Evolutionary conservation across 352 stramenopile genomes (phyloP), one percentile per base, ranked within the genome.

Genomic region (Pelagophyceae sp.): DNA sequence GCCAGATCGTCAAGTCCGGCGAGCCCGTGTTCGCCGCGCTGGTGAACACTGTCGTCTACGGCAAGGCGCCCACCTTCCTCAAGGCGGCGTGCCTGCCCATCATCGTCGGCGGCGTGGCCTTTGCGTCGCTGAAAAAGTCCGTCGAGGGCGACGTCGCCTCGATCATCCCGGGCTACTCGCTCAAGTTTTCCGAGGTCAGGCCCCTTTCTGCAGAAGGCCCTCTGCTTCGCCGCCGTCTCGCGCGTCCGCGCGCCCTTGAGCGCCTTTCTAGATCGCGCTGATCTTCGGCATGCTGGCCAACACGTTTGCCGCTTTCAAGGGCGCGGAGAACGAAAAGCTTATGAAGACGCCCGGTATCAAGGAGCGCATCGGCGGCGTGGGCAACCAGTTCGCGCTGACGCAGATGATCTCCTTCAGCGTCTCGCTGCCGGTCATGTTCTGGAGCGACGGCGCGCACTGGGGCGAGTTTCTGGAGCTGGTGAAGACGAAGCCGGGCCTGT

Each of bases 221-320:
- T n/a, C n/a, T n/a, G n/a, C n/a, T n/a, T n/a, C n/a, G n/a, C n/a
- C n/a, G n/a, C n/a, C n/a, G n/a, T n/a, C n/a, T n/a, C n/a, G n/a
- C n/a, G n/a, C n/a, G n/a, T n/a, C n/a, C n/a, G n/a, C n/a, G n/a
- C n/a, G n/a, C n/a, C n/a, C n/a, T n/a, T n/a, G n/a, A n/a, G n/a
- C n/a, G n/a, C n/a, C n/a, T n/a, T n/a, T 82, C 51, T 64, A 64
- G 23, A 86, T 79, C 25, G 82, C 82, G 29, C 78, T 85, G 70
- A 63, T 83, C 19, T 85, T 85, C 65, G 82, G 82, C 38, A 82
- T 85, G 80, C 72, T 85, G 38, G 82, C 82, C 0, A 86, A 86
- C 76, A 64, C 70, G 33, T 85, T 86, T 75, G 83, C 83, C 1
- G 80, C 83, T 60, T 86, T 87, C 75, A 87, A 87, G 79, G 83